A percentile compares a stretch with the other conserved stretches of the same genome.
Evolutionary conservation across 2,329 filamentous ascomycete genomes (phyloP).

Genomic region (Biscogniauxia marginata): DNA sequence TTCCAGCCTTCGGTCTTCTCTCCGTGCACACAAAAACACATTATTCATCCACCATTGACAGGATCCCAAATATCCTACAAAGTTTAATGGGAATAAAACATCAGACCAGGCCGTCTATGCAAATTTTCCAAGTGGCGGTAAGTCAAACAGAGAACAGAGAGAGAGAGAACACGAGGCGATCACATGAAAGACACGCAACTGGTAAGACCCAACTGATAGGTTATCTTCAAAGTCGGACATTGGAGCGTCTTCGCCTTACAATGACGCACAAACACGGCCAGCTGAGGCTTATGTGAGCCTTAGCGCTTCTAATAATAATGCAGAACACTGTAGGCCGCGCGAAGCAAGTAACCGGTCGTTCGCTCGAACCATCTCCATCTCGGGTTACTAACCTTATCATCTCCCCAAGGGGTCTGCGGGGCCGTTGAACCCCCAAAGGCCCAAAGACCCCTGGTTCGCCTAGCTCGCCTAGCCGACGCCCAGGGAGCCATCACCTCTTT

Average conservation of each 20-base stretch:
- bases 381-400: neutral
- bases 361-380: neutral
- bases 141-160: neutral
- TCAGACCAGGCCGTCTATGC: too few species aligned
- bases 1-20: neutral
- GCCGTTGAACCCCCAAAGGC: neutral
- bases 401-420: neutral
- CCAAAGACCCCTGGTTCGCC: neutral
- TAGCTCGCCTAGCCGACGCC: neutral
- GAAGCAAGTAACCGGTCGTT: neutral
- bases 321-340: too few species aligned
- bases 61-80: too few species aligned
- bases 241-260: neutral
- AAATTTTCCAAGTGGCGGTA: too few species aligned
- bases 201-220: neutral
- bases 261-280: neutral
- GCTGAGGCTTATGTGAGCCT: neutral
- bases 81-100: too few species aligned
- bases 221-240: neutral
- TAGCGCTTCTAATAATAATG: neutral
- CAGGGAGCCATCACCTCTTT: neutral
- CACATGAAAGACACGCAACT: neutral
- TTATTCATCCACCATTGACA: neutral
- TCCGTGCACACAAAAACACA: neutral
- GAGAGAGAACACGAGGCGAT: neutral